Base-by-base conservation (phyloP, 106 monocot species). In the Dioscorea alata region DNA sequence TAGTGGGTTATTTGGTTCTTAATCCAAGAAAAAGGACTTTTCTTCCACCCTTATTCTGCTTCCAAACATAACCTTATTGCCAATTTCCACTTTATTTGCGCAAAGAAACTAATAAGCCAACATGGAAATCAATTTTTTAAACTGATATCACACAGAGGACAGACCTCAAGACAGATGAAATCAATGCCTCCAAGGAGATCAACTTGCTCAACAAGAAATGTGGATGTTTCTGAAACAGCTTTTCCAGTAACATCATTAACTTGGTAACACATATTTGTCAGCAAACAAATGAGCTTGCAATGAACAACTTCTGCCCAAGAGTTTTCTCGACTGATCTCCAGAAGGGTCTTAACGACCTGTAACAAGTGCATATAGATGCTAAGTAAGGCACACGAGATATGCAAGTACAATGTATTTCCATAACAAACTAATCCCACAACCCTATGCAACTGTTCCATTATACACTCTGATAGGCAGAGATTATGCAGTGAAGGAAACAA, bases 111-210 rank as follows among this genome's bases (percentile, higher is more conserved):
- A 5, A 42, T 42, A 42, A 42, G 9, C 6, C 10, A 10, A 42
- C 42, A 42, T 8, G 42, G 42, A 42, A 42, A 42, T 54, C 13
- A 54, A 54, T 19, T 54, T 54, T 17, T 54, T 13, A 54, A 4
- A 54, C 54, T 54, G 5, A 54, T 54, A 18, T 54, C 54, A 54
- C 54, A 18, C 15, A 13, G 54, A 13, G 53, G 56, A 64, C 49
- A 64, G 53, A 97, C 97, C 97, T 97, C 89, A 34, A 90, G 69
- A 71, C 97, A 97, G 50, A 97, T 80, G 57, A 91, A 97, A 19
- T 92, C 87, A 59, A 89, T 89, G 78, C 97, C 97, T 73, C 92
- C 97, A 85, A 97, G 80, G 50, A 82, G 80, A 68, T 92, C 83
- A 52, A 97, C 78, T 69, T 84, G 92, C 68, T 90, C 82, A 23